Percentiles rank a stretch among this genome's conserved stretches.
phyloP scores from a whole-genome alignment of 2,329 filamentous ascomycete genomes.

The Parascedosporium putredinis region DNA sequence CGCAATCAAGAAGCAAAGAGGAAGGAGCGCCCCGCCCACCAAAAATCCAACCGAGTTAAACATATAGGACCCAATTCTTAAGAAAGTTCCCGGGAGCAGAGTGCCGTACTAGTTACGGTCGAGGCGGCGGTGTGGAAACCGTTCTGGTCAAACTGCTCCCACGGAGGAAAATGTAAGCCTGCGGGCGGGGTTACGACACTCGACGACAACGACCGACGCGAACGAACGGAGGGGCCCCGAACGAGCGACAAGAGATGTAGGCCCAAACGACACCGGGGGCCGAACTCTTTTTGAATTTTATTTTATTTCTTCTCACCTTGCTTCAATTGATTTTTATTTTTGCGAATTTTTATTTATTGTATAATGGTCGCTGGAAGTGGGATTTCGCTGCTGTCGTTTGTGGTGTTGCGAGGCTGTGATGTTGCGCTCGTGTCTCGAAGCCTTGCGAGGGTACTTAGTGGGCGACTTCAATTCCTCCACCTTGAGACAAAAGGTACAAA shows the following conservation, averaged over 20 bases:
- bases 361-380: too few species aligned
- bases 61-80: background rate
- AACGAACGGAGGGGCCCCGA: background rate
- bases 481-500: background rate
- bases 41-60: background rate
- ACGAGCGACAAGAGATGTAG: slow-evolving; percentile 1
- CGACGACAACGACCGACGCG: background rate
- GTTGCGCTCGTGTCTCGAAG: background rate
- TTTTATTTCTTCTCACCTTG: background rate
- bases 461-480: background rate
- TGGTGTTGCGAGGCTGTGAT: background rate
- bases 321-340: too few species aligned
- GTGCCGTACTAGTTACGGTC: background rate
- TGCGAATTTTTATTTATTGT: too few species aligned
- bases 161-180: background rate
- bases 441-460: background rate
- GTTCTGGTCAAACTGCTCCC: background rate
- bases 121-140: background rate
- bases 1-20: background rate
- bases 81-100: background rate
- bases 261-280: background rate
- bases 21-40: too few species aligned
- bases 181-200: background rate
- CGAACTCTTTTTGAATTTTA: slow-evolving; percentile 3
- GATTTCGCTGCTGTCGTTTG: too few species aligned